Evolutionary conservation across 352 stramenopile species (phyloP).

Genomic region (Aphanomyces astaci): DNA sequence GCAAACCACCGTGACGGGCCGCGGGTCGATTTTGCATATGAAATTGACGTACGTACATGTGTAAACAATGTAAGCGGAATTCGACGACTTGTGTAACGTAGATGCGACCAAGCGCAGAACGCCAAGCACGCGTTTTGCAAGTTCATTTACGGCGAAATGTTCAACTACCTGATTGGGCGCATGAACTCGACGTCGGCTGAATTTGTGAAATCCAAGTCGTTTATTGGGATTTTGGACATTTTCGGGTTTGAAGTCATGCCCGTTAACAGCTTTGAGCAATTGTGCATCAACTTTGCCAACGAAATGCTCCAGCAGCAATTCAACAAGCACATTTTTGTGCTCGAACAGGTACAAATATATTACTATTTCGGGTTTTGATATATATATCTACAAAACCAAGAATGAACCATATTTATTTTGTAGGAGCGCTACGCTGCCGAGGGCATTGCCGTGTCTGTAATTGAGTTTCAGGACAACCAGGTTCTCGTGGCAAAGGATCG

Average conservation of each 20-base stretch:
- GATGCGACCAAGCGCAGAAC: constrained; percentile 61
- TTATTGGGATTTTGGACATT: constrained; percentile 87
- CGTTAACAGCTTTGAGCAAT: constrained; percentile 81
- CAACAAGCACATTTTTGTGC: constrained; percentile 82
- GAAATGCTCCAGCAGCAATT: constrained; percentile 87
- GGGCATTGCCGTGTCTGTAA: constrained; percentile 59
- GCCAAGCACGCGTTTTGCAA: constrained; percentile 82
- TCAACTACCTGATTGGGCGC: constrained; percentile 61
- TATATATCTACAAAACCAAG: too few relatives aligned
- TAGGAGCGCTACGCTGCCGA: constrained; percentile 61
- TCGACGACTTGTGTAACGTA: neutral
- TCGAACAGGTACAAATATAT: constrained; percentile 48
- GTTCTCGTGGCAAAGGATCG: too few relatives aligned
- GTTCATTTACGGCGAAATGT: constrained; percentile 72
- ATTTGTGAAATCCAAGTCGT: constrained; percentile 37
- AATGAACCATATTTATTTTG: too few relatives aligned
- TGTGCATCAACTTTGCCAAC: constrained; percentile 90
- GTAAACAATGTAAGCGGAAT: neutral
- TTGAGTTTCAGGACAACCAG: constrained; percentile 83
- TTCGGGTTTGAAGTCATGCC: constrained; percentile 88
- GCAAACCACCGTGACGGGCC: constrained; percentile 69
- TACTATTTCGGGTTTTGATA: too few relatives aligned
- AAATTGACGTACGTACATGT: constrained; percentile 41
- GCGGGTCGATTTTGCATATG: constrained; percentile 66
- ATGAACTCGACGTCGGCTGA: constrained; percentile 71